Evolutionary conservation across 768 basidiomycete species (phyloP).

Genomic region (Boletales sp.): DNA sequence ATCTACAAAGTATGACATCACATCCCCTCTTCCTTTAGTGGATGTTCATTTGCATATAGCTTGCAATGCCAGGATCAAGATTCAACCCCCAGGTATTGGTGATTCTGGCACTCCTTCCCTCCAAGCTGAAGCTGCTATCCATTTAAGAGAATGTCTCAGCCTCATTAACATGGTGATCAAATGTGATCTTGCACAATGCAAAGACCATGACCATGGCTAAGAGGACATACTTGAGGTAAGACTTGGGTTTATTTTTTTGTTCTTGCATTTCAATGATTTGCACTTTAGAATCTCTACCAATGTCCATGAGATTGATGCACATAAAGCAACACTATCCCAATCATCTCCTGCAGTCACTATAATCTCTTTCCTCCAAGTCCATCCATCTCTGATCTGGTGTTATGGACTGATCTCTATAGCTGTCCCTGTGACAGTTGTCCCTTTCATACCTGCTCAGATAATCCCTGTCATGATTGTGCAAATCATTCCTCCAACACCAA

Average conservation of each 20-base stretch:
- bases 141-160: conserved; percentile 63
- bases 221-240: too few relatives aligned
- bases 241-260: too few relatives aligned
- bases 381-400: too few relatives aligned
- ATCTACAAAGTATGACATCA: conserved; percentile 6
- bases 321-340: conserved; percentile 66
- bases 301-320: too few relatives aligned
- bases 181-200: conserved; percentile 62
- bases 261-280: too few relatives aligned
- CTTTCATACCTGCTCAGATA: conserved; percentile 73
- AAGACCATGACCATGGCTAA: conserved; percentile 78
- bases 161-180: conserved; percentile 50
- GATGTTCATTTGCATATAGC: conserved; percentile 22
- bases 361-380: too few relatives aligned
- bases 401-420: too few relatives aligned
- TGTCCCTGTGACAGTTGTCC: too few relatives aligned
- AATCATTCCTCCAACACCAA: conserved; percentile 67
- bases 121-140: conserved; percentile 46
- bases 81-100: conserved; percentile 45
- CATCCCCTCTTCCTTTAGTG: too few relatives aligned
- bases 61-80: conserved; percentile 51
- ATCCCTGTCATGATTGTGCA: too few relatives aligned
- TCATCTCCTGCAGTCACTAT: conserved; percentile 61
- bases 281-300: too few relatives aligned
- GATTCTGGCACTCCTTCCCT: conserved; percentile 37